Base-by-base conservation (phyloP, 331 rosid genomes). In the Pyrus hybrid region DNA sequence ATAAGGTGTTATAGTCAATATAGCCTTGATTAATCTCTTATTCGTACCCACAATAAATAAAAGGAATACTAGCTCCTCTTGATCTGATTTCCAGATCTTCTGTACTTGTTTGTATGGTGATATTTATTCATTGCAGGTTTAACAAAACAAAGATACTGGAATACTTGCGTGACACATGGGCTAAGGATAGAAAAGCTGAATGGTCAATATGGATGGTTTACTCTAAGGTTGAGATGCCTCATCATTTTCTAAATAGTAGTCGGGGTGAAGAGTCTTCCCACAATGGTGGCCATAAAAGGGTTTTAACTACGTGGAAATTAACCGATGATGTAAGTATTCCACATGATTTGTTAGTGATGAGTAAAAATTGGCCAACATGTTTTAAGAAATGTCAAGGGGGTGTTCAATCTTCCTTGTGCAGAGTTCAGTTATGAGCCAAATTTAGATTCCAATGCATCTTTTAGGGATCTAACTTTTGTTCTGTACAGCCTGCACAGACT, bases 141-240 rank as follows among this genome's bases (percentile, higher is more conserved):
- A 84, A 94, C 86, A 89, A 80, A 80, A 81, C 84, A 73, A 88
- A 83, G 87, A 86, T 92, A 79, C 57, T 94, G 61, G 91, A 87
- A 72, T 77, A 79, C 84, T 80, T 94, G 85, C 82, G 71, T 53
- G 93, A 92, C 72, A 72, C 80, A 18, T 94, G 97, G 97, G 79
- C 89, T 56, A 90, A 71, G 84, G 93, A 94, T 73, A 89, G 99
- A 69, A 87, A 87, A 86, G 83, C 91, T 68, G 97, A 94, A 63
- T 94, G 99, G 99, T 92, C 99, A 68, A 92, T 92, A 85, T 94
- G 99, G 99, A 92, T 92, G 97, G 89, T 94, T 35, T 86, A 92
- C 81, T 85, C 96, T 54, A 92, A 86, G 81, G 93, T 84, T 77
- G 99, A 92, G 85, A 92, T 94, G 99, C 99, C 99, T 68, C 96